phyloP scores from a whole-genome alignment of 176 grass and related monocot genomes.

The Eragrostis nindensis region DNA sequence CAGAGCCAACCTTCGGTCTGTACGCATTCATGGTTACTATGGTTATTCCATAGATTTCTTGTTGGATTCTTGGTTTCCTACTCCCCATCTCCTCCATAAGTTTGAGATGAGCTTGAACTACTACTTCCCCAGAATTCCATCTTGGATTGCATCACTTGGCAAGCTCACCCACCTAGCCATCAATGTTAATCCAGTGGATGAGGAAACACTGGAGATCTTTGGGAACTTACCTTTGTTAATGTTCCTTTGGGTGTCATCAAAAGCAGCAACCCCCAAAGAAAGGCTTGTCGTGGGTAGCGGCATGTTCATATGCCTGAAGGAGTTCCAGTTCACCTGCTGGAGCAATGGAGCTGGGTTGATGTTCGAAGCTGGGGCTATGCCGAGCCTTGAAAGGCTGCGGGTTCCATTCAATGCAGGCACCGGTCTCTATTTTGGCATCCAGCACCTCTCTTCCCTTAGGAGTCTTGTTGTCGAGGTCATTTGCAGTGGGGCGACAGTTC shows the following conservation, averaged over 20 bases:
- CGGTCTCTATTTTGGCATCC: constrained; percentile 20
- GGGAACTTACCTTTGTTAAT: constrained; percentile 29
- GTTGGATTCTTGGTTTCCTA: constrained; percentile 38
- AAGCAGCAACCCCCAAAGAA: neutral
- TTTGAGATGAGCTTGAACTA: constrained; percentile 23
- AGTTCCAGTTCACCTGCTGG: constrained; percentile 36
- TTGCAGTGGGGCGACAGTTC: neutral
- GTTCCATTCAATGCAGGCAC: constrained; percentile 4
- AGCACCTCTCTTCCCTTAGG: constrained; percentile 31
- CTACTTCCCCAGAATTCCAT: constrained; percentile 29
- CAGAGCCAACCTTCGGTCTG: constrained; percentile 19
- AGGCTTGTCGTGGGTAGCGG: constrained; percentile 17
- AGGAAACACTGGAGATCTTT: constrained; percentile 11
- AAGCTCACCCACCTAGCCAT: constrained; percentile 33
- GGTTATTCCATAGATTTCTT: constrained; percentile 28
- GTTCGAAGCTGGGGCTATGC: constrained; percentile 37
- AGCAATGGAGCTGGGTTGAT: neutral
- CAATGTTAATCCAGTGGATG: constrained; percentile 22
- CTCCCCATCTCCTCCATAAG: constrained; percentile 27
- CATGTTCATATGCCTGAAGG: constrained; percentile 26
- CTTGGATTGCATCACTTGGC: constrained; percentile 32
- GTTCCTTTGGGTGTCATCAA: constrained; percentile 15
- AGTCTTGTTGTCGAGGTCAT: constrained; percentile 19
- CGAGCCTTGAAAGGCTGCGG: constrained; percentile 11
- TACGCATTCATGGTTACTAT: neutral